Conservation (phyloP, 805 yeast genomes). For the Metschnikowia borealis region DNA sequence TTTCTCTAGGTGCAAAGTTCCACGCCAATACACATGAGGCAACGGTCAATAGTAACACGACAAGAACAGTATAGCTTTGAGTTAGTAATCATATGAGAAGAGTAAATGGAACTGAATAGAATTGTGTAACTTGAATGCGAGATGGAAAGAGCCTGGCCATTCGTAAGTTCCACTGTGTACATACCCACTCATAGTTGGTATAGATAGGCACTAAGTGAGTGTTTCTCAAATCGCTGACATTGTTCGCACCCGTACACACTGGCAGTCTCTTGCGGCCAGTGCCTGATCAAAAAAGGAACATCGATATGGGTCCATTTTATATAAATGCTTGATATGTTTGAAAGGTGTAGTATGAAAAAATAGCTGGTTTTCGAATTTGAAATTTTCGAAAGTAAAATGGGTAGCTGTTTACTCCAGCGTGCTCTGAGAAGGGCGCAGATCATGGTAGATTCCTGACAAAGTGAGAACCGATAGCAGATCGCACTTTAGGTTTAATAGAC, state of each 20-base stretch:
- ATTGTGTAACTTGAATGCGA: neutral
- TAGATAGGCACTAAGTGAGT: neutral
- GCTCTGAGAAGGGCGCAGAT: neutral
- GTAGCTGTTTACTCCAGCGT: neutral
- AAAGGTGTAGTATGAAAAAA: neutral
- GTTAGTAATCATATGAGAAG: conserved; percentile 4
- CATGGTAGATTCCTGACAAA: neutral
- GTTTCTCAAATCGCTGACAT: conserved; percentile 6
- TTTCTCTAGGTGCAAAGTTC: conserved; percentile 81
- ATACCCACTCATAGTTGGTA: conserved; percentile 19
- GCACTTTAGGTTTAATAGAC: neutral
- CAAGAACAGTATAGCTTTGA: conserved; percentile 63
- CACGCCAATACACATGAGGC: conserved; percentile 66
- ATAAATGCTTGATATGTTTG: too few species aligned
- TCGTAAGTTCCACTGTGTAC: conserved; percentile 2
- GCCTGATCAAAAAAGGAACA: neutral
- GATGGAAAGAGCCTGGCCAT: too few species aligned
- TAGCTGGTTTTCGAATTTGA: neutral
- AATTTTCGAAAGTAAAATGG: neutral
- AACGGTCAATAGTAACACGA: conserved; percentile 56
- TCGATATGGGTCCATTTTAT: too few species aligned
- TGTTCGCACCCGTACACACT: conserved; percentile 8
- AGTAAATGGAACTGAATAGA: too few species aligned
- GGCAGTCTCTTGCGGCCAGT: neutral
- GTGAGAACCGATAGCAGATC: neutral